A percentile compares a stretch with the other conserved stretches of the same genome.
phyloP scores from a whole-genome alignment of 2,329 filamentous ascomycete species.

The Drechslera avenae region DNA sequence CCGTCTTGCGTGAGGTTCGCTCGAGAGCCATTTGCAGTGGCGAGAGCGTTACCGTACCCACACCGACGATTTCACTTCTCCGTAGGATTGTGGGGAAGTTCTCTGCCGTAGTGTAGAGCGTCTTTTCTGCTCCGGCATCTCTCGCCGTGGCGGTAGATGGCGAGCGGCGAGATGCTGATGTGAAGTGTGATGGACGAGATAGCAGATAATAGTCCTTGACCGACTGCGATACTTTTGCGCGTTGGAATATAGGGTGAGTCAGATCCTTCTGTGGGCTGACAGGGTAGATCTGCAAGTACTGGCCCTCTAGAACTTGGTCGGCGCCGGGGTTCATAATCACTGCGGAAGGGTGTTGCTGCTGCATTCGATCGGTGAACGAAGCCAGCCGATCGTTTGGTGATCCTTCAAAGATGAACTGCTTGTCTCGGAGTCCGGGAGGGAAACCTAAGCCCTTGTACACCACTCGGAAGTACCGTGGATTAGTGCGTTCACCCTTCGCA shows the following conservation, averaged over 20 bases:
- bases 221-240: constrained; percentile 79
- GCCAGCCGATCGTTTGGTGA: constrained; percentile 75
- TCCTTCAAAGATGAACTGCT: constrained; percentile 91
- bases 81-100: constrained; percentile 89
- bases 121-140: constrained; percentile 82
- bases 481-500: constrained; percentile 76
- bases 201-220: constrained; percentile 87
- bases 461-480: constrained; percentile 89
- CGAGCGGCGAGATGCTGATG: constrained; percentile 73
- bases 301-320: constrained; percentile 83
- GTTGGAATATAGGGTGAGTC: constrained; percentile 81
- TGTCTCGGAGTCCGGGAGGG: constrained; percentile 78
- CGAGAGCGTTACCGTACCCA: constrained; percentile 68
- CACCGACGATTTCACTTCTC: constrained; percentile 79
- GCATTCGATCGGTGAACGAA: constrained; percentile 88
- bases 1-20: constrained; percentile 86
- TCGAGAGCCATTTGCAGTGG: constrained; percentile 89
- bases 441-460: constrained; percentile 89
- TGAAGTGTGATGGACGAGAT: constrained; percentile 77
- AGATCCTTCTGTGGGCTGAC: constrained; percentile 84
- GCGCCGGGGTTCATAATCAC: constrained; percentile 75
- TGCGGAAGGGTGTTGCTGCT: constrained; percentile 84
- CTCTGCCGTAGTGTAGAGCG: constrained; percentile 81
- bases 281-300: constrained; percentile 82
- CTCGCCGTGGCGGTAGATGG: constrained; percentile 68